A percentile compares a stretch with the other conserved stretches of the same genome.
Conservation (phyloP, 768 basidiomycete genomes). For the Tulasnella sp. region DNA sequence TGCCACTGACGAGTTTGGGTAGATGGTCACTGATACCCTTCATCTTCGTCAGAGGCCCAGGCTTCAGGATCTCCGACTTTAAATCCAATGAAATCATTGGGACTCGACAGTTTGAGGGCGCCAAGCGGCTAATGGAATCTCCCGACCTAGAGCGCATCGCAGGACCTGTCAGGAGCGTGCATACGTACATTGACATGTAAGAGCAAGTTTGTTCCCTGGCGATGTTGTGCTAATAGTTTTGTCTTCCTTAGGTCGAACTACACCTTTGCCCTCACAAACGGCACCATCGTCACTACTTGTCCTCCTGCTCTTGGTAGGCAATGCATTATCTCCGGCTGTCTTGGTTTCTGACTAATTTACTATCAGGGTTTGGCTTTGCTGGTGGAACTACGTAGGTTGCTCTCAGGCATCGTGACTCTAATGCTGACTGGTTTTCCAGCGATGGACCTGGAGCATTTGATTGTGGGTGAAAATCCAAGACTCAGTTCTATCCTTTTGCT, state of each 20-base stretch:
- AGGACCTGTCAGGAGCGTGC: constrained; percentile 66
- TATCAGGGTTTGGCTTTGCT: constrained; percentile 66
- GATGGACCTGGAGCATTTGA: constrained; percentile 78
- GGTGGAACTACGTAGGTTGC: constrained; percentile 60
- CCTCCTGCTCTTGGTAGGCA: constrained; percentile 69
- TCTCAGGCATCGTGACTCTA: too few species aligned
- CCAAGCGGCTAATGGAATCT: constrained; percentile 59
- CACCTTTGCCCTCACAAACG: constrained; percentile 60
- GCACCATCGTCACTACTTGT: constrained; percentile 64
- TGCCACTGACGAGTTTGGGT: background rate
- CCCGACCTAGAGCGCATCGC: constrained; percentile 46
- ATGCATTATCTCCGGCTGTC: background rate
- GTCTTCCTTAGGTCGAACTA: constrained; percentile 51
- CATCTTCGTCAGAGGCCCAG: constrained; percentile 51
- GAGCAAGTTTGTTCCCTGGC: constrained; percentile 31
- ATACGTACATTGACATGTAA: constrained; percentile 66
- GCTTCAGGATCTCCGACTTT: constrained; percentile 69
- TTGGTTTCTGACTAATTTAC: constrained; percentile 18
- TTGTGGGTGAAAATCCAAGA: constrained; percentile 34
- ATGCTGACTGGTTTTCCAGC: too few species aligned
- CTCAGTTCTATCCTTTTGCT: background rate
- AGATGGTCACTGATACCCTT: background rate
- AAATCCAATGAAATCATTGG: constrained; percentile 72
- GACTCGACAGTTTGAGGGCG: constrained; percentile 62
- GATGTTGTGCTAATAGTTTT: background rate